These are phyloP conservation scores for Aspergillus ellipticus DNA, from an alignment of 495 filamentous ascomycete species.

Conservation along the genomic window DNA sequence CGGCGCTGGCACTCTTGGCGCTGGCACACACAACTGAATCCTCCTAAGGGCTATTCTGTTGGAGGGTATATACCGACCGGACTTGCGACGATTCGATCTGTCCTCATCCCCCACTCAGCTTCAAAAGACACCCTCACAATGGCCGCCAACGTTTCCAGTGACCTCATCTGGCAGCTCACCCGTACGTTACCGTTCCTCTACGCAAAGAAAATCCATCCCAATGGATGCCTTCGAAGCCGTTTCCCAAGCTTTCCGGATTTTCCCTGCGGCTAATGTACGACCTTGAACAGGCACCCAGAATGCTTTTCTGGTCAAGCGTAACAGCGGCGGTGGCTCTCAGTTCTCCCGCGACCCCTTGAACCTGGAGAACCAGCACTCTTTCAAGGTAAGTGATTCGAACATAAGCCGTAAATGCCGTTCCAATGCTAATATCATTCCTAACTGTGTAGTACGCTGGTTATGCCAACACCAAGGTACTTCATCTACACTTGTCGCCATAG, in stretches of 20 bases:
- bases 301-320: conserved; percentile 86
- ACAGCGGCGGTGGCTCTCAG: conserved; percentile 65
- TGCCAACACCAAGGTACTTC: conserved; percentile 86
- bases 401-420: not conserved
- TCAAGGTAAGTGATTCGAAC: conserved; percentile 62
- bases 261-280: conserved; percentile 17
- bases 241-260: not conserved
- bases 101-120: conserved; percentile 22
- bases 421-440: not conserved
- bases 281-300: conserved; percentile 65
- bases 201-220: not conserved
- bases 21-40: conserved; percentile 30
- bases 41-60: conserved; percentile 10
- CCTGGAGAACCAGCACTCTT: conserved; percentile 79
- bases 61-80: conserved; percentile 11
- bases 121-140: conserved; percentile 31
- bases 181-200: conserved; percentile 55
- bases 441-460: conserved; percentile 73
- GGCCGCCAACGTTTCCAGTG: conserved; percentile 67
- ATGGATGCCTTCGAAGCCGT: not conserved
- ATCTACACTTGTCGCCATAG: conserved; percentile 7
- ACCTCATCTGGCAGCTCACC: conserved; percentile 87
- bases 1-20: conserved; percentile 25
- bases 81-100: conserved; percentile 27
- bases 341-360: conserved; percentile 95